Base-by-base conservation (phyloP, 2,329 filamentous ascomycete species). In the Xylariaceae sp. region DNA sequence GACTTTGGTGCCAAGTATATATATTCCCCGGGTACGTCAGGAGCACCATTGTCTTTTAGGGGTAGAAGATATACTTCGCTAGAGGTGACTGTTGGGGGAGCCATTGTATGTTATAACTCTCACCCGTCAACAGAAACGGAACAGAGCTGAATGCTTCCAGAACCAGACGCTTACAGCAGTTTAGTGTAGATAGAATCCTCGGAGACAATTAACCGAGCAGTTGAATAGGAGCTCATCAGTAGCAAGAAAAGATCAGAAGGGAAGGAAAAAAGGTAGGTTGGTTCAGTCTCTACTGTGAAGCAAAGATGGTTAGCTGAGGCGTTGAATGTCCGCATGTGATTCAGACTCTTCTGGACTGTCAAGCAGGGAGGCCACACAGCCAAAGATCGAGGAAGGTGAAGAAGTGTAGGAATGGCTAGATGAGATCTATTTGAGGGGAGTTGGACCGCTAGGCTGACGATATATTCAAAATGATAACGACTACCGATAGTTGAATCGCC, bases 11-110 rank as follows among this genome's bases (percentile, higher is more conserved):
- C 88, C 36, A 99, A 80, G 72, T 96, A 96, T 67, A 97, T 89
- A 78, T 97, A 99, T 64, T 89, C 86, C 66, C 92, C 90, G 21
- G 89, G 82, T 42, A 99, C 86, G 71, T 95, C 87, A 29, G 95
- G 94, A 63, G 91, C 92, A 65, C 95, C 94, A 75, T 93, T 84
- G 75, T 99, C 93, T 70, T 91, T 94, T 73, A 99, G 83, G 61
- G 90, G 90, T 59, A 99, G 82, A 67, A 96, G 78, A 76, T 97
- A 96, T 60, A 97, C 86, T 73, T 91, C 82, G 70, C 78, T 84
- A 65, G 84, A 85, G 65, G 80, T 80, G 75, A 86, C 84, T 58
- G 78, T 86, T 73, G 76, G 75, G 57, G 82, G 82, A 65, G 79
- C 76, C 82, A 86, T 85, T 46, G 30, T 21, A 30, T 24, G 26